Evolutionary conservation across 305 asterid species (phyloP), one percentile per base, ranked within the genome.

Genomic region (Fraxinus sp.): DNA sequence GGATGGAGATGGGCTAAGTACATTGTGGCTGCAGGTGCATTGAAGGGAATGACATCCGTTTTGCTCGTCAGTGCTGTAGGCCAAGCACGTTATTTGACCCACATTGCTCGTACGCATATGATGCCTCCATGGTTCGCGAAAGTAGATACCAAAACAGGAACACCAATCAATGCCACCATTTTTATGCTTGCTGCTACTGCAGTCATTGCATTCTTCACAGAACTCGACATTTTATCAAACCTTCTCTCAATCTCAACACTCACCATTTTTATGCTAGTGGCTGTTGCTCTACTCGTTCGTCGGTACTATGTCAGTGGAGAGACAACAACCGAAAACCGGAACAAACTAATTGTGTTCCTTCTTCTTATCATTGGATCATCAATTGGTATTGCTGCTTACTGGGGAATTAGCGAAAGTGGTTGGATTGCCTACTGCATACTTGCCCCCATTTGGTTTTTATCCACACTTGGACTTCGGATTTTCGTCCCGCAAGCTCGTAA

Each of bases 21-120:
- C 68, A 70, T 89, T 0, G 93, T 91, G 1, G 92, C 91, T 0
- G 82, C 83, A 1, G 94, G 94, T 37, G 94, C 94, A 3, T 74
- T 91, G 49, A 89, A 91, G 82, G 93, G 94, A 24, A 91, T 89
- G 93, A 88, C 93, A 13, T 84, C 94, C 1, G 94, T 89, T n/a
- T 80, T 89, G 33, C 81, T 91, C 1, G 92, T 85, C 5, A 64
- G 88, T 1, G 87, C 89, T 0, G 84, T 91, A 10, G 94, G 91
- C 0, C 91, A 89, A 77, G 92, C 92, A 4, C 91, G 93, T 26
- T 91, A 91, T 26, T 79, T 90, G 2, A 88, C 94, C 13, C 94
- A 91, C 79, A 91, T 91, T 9, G 91, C 94, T 4, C 91, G 94
- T 41, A 88, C 92, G 0, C 94, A 91, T 57, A 91, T 91, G 93